A percentile compares a stretch with the other conserved stretches of the same genome.
Evolutionary conservation across 129 eudicot species (phyloP).

Genomic region (Deinandra increscens): DNA sequence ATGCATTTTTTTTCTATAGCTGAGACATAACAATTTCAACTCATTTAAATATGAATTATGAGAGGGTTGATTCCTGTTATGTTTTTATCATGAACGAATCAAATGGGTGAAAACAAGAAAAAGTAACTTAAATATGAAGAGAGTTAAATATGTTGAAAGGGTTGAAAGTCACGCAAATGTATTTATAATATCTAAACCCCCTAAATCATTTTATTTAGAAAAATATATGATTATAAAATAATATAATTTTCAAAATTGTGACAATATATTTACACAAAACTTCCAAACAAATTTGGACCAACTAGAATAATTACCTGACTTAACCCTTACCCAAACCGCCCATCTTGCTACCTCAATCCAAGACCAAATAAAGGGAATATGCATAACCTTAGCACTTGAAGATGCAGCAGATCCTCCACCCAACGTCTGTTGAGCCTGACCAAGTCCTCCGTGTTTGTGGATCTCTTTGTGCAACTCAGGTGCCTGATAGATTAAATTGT

Average conservation of each 20-base stretch:
- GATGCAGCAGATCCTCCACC: slow-evolving; percentile 35
- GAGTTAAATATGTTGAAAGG: not conserved
- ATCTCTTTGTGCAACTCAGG: slow-evolving; percentile 43
- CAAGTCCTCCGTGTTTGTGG: slow-evolving; percentile 35
- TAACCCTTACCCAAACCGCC: not conserved
- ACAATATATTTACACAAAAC: not conserved
- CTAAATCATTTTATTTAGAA: not conserved
- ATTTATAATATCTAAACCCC: not conserved
- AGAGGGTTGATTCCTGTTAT: not conserved
- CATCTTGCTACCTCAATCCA: slow-evolving; percentile 1
- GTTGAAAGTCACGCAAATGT: not conserved
- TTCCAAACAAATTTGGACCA: not conserved
- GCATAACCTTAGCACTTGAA: slow-evolving; percentile 33
- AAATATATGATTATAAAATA: not conserved
- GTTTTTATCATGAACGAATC: not conserved
- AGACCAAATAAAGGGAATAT: not conserved
- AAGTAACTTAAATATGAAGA: not conserved
- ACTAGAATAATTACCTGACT: not conserved
- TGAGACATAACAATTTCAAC: not conserved
- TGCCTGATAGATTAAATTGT: slow-evolving; percentile 32
- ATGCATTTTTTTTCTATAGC: too few relatives aligned
- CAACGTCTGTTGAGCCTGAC: slow-evolving; percentile 40
- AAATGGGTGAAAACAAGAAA: not conserved
- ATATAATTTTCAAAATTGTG: not conserved
- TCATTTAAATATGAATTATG: not conserved